Conservation (phyloP, 2,329 filamentous ascomycete species). For the Aspergillus pseudoglaucus region DNA sequence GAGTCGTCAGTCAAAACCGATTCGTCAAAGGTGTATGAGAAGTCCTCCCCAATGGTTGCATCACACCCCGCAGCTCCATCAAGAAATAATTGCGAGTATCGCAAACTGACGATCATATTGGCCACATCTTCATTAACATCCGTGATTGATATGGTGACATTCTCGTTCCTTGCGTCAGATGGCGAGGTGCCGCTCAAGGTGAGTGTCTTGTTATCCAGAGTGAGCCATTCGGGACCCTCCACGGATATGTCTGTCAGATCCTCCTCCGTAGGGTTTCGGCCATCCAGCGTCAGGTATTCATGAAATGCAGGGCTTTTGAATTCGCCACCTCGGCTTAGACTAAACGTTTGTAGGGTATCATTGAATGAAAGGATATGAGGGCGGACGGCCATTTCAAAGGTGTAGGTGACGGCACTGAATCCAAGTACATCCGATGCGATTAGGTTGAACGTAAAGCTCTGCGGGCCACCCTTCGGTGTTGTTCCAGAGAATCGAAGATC, state of each 20-base stretch:
- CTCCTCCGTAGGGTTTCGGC: conserved; percentile 40
- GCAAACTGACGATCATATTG: conserved; percentile 49
- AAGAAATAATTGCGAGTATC: conserved; percentile 39
- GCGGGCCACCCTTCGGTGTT: conserved; percentile 63
- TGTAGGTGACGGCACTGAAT: conserved; percentile 60
- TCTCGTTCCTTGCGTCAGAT: conserved; percentile 50
- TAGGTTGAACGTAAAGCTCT: conserved; percentile 64
- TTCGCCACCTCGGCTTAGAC: conserved; percentile 48
- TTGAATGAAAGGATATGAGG: conserved; percentile 62
- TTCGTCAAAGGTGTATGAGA: conserved; percentile 43
- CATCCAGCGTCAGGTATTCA: conserved; percentile 53
- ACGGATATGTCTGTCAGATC: conserved; percentile 50
- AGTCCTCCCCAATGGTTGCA: conserved; percentile 44
- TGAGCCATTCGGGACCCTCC: conserved; percentile 62
- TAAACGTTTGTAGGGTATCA: conserved; percentile 51
- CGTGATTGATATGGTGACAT: conserved; percentile 55
- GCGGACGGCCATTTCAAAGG: conserved; percentile 67
- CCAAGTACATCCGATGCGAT: conserved; percentile 75
- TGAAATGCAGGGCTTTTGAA: conserved; percentile 50
- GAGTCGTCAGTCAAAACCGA: conserved; percentile 36
- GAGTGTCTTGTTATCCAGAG: conserved; percentile 57
- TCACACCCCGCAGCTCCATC: conserved; percentile 41
- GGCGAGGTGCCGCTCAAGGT: conserved; percentile 60
- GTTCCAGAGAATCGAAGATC: conserved; percentile 63
- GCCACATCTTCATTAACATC: conserved; percentile 57